Evolutionary conservation across 129 eudicot genomes (phyloP), one percentile per base, ranked within the genome.

Genomic region (Glebionis coronaria): DNA sequence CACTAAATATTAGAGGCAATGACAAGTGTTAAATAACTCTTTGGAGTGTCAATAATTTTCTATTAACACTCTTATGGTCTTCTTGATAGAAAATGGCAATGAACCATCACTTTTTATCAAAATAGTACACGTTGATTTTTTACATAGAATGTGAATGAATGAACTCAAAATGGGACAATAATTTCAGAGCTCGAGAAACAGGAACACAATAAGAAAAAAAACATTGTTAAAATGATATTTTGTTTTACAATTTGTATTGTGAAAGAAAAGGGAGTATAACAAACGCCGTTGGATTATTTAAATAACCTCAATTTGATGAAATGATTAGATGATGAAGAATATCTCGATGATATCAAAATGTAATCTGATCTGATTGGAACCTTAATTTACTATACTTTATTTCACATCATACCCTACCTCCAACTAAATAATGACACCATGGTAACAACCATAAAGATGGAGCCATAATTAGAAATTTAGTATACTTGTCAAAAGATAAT

Each of bases 281-380:
- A 35, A 35, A 35, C 40, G 40, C 9, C 40, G 40, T 35, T 35
- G 7, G 40, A 35, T 5, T 35, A 35, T 35, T 35, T 35, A 35
- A 5, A 5, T 35, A 5, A 35, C 40, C 40, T 35, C 40, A 35
- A 35, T 57, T 11, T 29, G 46, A 56, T 44, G 63, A 45, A 69
- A 70, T 70, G 74, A 70, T 70, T 42, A 70, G 56, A 70, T 70
- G 67, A 70, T 57, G 74, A 70, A 70, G 46, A 27, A 70, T 57
- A 58, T 44, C 31, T 27, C 45, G 31, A n/a, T 56, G 46, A 20
- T 56, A 56, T 12, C 12, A 55, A 65, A 14, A 68, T 68, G 31
- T 68, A 55, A 68, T 55, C n/a, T 15, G 57, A 56, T 44, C 25
- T 42, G 66, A 21, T 70, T 62, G 35, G 42, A 42, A 59, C 44